These are phyloP conservation scores for Phanerochaete sordida DNA, from an alignment of 768 basidiomycete genomes.

Conservation along the genomic window DNA sequence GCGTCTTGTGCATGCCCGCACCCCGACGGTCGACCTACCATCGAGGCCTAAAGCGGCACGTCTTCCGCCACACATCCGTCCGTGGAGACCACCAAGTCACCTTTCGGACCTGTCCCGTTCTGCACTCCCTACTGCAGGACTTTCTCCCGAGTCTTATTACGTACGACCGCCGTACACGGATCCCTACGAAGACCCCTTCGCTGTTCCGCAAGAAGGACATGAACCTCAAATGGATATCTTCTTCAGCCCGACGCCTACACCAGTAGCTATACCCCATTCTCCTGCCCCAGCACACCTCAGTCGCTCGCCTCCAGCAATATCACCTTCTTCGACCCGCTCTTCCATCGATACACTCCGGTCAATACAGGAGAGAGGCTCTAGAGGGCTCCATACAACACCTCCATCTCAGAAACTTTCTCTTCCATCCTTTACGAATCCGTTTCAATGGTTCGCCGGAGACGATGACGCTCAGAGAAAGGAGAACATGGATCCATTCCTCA, in stretches of 20 bases:
- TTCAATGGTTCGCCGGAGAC: slow-evolving; percentile 23
- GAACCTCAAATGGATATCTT: slow-evolving; percentile 22
- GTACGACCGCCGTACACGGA: slow-evolving; percentile 15
- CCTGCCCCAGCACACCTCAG: slow-evolving; percentile 25
- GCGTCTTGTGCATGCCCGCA: slow-evolving; percentile 16
- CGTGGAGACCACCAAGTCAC: slow-evolving; percentile 21
- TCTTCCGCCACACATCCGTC: slow-evolving; percentile 19
- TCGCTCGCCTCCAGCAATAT: slow-evolving; percentile 30
- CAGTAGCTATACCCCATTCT: slow-evolving; percentile 29
- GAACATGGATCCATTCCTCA: slow-evolving; percentile 18
- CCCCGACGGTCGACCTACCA: slow-evolving; percentile 18
- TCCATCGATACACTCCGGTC: slow-evolving; percentile 22
- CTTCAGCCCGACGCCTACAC: slow-evolving; percentile 24
- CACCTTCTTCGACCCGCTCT: slow-evolving; percentile 17
- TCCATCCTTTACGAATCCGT: slow-evolving; percentile 15
- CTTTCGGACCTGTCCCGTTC: slow-evolving; percentile 49
- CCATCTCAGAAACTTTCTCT: slow-evolving; percentile 18
- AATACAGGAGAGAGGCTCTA: slow-evolving; percentile 21
- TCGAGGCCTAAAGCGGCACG: slow-evolving; percentile 21
- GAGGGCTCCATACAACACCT: slow-evolving; percentile 23
- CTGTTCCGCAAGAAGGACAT: slow-evolving; percentile 10
- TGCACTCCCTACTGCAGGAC: slow-evolving; percentile 59
- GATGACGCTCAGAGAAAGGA: slow-evolving; percentile 16
- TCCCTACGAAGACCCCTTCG: slow-evolving; percentile 20
- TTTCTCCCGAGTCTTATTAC: slow-evolving; percentile 35